Conservation (phyloP, 148 eudicot species). For the Fagopyrum esculentum region DNA sequence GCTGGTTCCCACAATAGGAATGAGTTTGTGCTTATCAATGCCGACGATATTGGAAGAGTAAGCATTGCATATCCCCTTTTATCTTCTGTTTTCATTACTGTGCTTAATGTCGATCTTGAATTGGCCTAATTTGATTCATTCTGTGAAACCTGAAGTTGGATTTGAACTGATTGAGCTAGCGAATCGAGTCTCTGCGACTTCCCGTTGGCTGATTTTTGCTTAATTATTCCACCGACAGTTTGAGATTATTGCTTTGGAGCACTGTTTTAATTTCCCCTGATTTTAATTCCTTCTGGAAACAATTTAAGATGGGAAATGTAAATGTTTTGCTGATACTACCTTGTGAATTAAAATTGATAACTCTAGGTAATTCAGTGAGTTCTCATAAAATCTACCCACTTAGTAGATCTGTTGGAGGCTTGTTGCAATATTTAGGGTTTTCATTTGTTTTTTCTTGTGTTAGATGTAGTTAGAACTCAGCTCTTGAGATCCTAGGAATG, state of each 20-base stretch:
- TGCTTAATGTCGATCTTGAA: slow-evolving; percentile 8
- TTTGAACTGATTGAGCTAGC: not conserved
- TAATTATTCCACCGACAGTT: not conserved
- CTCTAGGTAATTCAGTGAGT: not conserved
- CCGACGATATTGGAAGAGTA: slow-evolving; percentile 69
- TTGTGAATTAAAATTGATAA: not conserved
- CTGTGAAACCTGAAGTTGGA: not conserved
- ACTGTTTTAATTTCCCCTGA: not conserved
- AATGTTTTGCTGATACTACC: not conserved
- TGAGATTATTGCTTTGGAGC: not conserved
- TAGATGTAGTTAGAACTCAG: not conserved
- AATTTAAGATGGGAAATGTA: slow-evolving; percentile 1
- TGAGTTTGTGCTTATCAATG: slow-evolving; percentile 69
- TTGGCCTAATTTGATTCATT: not conserved
- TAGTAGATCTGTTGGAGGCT: no score
- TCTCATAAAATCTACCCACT: no score
- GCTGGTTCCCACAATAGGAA: slow-evolving; percentile 77
- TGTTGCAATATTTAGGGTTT: not conserved
- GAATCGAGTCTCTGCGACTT: not conserved
- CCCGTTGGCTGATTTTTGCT: not conserved
- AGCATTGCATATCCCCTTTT: slow-evolving; percentile 12
- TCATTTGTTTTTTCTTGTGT: not conserved
- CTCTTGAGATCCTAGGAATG: not conserved
- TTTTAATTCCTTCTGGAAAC: not conserved
- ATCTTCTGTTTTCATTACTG: not conserved